phyloP scores from a whole-genome alignment of 169 alveolate genomes.

The Babesia microti region DNA sequence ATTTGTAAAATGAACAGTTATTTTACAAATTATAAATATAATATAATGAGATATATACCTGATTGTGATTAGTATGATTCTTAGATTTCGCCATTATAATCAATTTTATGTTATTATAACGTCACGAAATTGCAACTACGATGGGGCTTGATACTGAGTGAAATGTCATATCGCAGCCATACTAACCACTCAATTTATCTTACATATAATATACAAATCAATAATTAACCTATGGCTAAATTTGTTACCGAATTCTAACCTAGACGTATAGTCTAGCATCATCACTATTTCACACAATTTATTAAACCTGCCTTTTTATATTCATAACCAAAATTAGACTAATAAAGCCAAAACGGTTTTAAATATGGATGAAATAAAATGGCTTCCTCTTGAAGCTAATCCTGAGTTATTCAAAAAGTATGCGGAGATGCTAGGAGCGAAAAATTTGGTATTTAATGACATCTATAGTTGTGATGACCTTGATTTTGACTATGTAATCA shows the following conservation, averaged over 20 bases:
- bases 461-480: slow-evolving; percentile 8
- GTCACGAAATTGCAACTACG: no score
- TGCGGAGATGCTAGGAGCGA: slow-evolving; percentile 7
- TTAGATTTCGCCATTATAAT: slow-evolving; percentile 72
- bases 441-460: slow-evolving; percentile 7
- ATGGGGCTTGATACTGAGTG: no score
- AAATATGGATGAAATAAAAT: slow-evolving; percentile 1
- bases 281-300: no score
- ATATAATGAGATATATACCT: slow-evolving; percentile 31
- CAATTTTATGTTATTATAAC: neutral
- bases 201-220: no score
- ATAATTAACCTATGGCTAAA: no score
- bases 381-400: slow-evolving; percentile 14
- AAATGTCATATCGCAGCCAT: no score
- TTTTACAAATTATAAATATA: neutral
- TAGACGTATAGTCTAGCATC: no score
- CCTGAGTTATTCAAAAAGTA: slow-evolving; percentile 10
- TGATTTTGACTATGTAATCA: slow-evolving; percentile 12
- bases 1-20: neutral
- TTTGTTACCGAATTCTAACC: no score
- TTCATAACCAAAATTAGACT: no score
- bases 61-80: slow-evolving; percentile 79
- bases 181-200: no score
- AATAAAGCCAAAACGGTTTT: no score
- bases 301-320: no score